Conservation (phyloP, 768 basidiomycete species). For the Pulveroboletus sp. region DNA sequence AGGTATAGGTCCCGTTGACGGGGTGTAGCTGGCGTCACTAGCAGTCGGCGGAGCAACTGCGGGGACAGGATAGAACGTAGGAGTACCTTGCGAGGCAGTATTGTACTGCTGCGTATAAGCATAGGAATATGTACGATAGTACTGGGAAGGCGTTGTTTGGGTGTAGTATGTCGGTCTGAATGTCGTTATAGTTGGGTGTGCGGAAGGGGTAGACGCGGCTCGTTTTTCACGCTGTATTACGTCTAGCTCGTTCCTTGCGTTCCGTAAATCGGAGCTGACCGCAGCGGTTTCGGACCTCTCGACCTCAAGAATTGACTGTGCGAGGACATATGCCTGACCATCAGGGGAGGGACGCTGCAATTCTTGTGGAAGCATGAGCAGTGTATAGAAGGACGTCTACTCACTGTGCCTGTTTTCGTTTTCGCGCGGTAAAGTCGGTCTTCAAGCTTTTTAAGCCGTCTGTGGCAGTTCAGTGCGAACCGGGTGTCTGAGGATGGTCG, state of each 20-base stretch:
- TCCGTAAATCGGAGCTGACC: constrained; percentile 56
- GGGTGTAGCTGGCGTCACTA: constrained; percentile 25
- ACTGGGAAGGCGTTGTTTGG: constrained; percentile 42
- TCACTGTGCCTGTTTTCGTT: constrained; percentile 53
- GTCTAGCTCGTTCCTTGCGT: constrained; percentile 61
- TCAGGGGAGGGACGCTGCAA: constrained; percentile 55
- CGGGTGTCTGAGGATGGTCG: constrained; percentile 49
- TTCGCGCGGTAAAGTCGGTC: constrained; percentile 54
- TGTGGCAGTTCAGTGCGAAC: constrained; percentile 64
- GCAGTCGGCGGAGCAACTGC: constrained; percentile 35
- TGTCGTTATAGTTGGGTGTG: constrained; percentile 31
- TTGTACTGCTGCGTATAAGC: constrained; percentile 58
- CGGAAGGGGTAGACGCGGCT: constrained; percentile 28
- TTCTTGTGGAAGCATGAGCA: constrained; percentile 1
- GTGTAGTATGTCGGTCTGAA: constrained; percentile 38
- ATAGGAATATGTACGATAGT: constrained; percentile 64
- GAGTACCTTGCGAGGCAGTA: constrained; percentile 18
- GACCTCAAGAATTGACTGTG: constrained; percentile 58
- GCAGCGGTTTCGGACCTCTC: constrained; percentile 60
- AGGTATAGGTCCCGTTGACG: constrained; percentile 41
- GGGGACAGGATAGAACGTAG: constrained; percentile 26
- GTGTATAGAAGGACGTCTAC: constrained; percentile 14
- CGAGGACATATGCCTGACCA: constrained; percentile 59
- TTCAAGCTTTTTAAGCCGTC: constrained; percentile 50
- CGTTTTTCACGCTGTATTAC: constrained; percentile 68